Conservation (phyloP, 495 filamentous ascomycete species). For the Hypoxylon rickii region DNA sequence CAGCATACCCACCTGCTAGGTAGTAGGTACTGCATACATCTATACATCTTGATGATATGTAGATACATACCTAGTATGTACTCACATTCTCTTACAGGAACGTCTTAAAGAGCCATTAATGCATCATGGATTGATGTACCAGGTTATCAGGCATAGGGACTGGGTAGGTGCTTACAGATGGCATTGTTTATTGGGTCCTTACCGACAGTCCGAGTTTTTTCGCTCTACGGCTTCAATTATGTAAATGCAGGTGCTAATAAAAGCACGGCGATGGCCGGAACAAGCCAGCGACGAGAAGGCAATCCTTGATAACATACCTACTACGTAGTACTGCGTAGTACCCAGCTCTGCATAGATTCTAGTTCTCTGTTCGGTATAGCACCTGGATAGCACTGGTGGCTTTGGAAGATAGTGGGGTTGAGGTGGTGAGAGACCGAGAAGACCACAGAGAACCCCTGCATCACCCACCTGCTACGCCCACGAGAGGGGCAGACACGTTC, state of each 20-base stretch:
- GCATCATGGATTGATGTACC: no score
- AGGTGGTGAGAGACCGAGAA: slow-evolving; percentile 29
- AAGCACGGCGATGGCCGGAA: slow-evolving; percentile 28
- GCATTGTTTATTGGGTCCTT: slow-evolving; percentile 17
- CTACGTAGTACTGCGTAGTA: no score
- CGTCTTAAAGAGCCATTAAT: no score
- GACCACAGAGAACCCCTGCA: slow-evolving; percentile 31
- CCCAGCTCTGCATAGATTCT: slow-evolving; percentile 27
- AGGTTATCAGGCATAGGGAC: no score
- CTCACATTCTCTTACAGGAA: no score
- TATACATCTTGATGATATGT: background rate
- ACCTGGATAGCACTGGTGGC: slow-evolving; percentile 32
- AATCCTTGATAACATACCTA: slow-evolving; percentile 35
- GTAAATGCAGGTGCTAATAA: slow-evolving; percentile 31
- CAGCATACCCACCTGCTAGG: no score
- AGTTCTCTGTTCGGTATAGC: slow-evolving; percentile 38
- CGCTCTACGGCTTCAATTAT: slow-evolving; percentile 13
- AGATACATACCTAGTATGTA: background rate
- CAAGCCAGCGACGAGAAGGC: slow-evolving; percentile 15
- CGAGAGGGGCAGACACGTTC: slow-evolving; percentile 32
- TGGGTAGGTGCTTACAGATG: no score
- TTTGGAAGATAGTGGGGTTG: slow-evolving; percentile 31
- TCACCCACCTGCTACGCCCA: slow-evolving; percentile 31
- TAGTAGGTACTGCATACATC: slow-evolving; percentile 25
- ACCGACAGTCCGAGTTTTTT: slow-evolving; percentile 22